Evolutionary conservation across 345 rosid genomes (phyloP), one percentile per base, ranked within the genome.

Genomic region (Passiflora organensis): DNA sequence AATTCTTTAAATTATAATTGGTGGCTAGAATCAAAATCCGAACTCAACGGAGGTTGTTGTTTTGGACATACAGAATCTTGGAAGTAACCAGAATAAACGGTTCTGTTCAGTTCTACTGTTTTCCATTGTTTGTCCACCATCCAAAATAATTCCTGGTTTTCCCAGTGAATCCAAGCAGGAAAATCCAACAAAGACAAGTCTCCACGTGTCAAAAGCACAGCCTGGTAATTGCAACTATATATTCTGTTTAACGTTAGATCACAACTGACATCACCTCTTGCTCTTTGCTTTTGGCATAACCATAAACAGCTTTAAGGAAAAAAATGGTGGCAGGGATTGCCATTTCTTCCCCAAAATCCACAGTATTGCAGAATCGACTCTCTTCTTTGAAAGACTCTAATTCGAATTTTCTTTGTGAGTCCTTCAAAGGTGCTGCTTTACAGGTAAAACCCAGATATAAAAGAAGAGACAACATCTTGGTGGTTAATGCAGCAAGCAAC

Each of bases 261-360:
- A 13, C 43, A 11, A 11, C 43, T 41, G 5, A 12, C 43, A 41
- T 37, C 39, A 36, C 39, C n/a, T 14, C n/a, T 4, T 1, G n/a
- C 43, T 10, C 12, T 39, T 8, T 28, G 3, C 22, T 46, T 17
- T 18, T 20, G 18, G 14, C 11, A 20, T 14, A 20, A 6, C 21
- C 14, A 17, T 20, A 6, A n/a, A n/a, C n/a, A n/a, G n/a, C n/a
- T n/a, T n/a, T n/a, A n/a, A n/a, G n/a, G 52, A 39, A n/a, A 52
- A 18, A 39, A 59, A 77, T 78, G 79, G 90, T 54, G 62, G 80
- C 82, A 43, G 71, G 81, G 72, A 45, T 82, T 39, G 70, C 85
- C 48, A 64, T 86, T 74, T 76, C 82, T 51, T 73, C 76, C 48
- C 81, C 87, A 24, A 82, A 73, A 51, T 70, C 81, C 46, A 32